Base-by-base conservation (phyloP, 129 eudicot genomes). In the Mikania micrantha region DNA sequence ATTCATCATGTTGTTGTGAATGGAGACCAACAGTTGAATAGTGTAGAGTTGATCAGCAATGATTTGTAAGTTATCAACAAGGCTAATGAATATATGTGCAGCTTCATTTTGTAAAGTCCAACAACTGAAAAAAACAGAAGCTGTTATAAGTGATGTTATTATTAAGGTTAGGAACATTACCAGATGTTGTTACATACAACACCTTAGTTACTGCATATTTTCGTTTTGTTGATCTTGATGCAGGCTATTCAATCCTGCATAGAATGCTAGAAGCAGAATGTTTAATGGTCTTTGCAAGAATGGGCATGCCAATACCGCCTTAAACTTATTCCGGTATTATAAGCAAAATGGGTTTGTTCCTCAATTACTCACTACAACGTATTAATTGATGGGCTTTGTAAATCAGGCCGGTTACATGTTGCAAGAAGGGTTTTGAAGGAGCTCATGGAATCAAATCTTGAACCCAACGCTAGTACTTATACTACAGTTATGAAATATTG, bases 161-260 rank as follows among this genome's bases (percentile, higher is more conserved):
- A n/a, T n/a, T n/a, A 66, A 67, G 87, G 70, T 60, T 90, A 66
- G 97, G 97, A 50, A 81, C 90, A 53, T 72, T 84, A 38, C 97
- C 95, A 0, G 85, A 90, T 79, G 90, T 85, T 38, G 95, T 90
- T 29, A 90, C 97, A 25, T 90, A 90, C 87, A 90, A 90, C 75
- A 82, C 91, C 54, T 67, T 90, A 53, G 79, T 87, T 74, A 71
- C 73, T 71, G 92, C 90, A 25, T 87, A 90, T 73, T 84, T 95
- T 70, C 97, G 87, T 20, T 65, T 83, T 76, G 75, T 83, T 28
- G 84, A 87, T 54, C 49, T 87, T 16, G 92, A 90, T 69, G 83
- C 85, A 21, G 97, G 85, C 28, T 90, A 85, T 69, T 65, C 81
- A n/a, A 77, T 90, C 60, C 27, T 87, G 39, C 45, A 64, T 73